Evolutionary conservation across 768 basidiomycete species (phyloP).

Genomic region (Serendipita sp.): DNA sequence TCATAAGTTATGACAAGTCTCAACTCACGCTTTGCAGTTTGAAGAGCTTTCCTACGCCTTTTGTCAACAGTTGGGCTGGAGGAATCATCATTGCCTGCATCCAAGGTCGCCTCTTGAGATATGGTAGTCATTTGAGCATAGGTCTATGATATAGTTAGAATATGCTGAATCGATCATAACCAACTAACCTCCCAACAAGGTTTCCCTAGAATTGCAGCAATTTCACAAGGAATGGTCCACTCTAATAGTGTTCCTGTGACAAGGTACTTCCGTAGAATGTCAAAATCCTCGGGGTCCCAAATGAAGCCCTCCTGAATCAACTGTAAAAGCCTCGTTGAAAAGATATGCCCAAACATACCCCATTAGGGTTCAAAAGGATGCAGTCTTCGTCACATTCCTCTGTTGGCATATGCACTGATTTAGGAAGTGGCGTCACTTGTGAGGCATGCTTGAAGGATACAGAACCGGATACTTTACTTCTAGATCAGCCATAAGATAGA

Average conservation of each 20-base stretch:
- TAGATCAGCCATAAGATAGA: too few species aligned
- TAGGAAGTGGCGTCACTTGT: background rate
- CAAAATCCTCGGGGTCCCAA: background rate
- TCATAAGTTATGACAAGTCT: background rate
- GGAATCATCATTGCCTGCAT: background rate
- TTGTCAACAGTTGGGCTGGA: background rate
- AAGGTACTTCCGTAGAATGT: background rate
- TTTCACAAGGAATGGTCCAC: background rate
- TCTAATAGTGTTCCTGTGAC: background rate
- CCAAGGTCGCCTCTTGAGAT: too few species aligned
- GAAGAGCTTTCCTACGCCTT: background rate
- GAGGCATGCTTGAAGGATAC: background rate
- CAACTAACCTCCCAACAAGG: background rate
- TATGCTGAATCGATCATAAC: background rate
- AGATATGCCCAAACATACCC: background rate
- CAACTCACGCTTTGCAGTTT: background rate
- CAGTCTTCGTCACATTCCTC: background rate
- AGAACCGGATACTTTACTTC: background rate
- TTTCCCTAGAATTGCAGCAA: background rate
- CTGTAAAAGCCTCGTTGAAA: background rate
- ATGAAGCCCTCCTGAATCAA: background rate
- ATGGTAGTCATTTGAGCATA: too few species aligned
- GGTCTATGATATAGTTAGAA: background rate
- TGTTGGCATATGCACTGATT: background rate
- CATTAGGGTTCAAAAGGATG: background rate